A percentile compares a stretch with the other conserved stretches of the same genome.
These are phyloP conservation scores for Xylaria sp. DNA, from an alignment of 2,329 filamentous ascomycete genomes.

Conservation along the genomic window DNA sequence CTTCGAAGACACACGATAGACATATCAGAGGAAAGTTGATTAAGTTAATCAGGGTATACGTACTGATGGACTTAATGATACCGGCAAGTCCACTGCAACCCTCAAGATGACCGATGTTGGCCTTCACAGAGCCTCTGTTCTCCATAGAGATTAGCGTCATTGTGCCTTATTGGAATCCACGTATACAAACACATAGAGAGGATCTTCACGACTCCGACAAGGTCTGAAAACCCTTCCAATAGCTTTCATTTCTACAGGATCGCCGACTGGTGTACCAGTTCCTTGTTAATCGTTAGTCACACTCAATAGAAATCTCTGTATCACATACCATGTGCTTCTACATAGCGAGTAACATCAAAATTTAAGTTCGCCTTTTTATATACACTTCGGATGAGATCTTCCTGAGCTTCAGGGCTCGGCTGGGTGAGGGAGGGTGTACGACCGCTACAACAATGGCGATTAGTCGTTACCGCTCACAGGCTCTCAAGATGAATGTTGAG, in stretches of 20 bases:
- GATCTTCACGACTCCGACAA: constrained; percentile 37
- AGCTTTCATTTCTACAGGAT: constrained; percentile 56
- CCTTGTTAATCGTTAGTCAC: constrained; percentile 43
- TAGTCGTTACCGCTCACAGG: not conserved
- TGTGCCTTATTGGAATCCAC: not conserved
- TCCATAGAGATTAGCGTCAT: constrained; percentile 3
- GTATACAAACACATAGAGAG: constrained; percentile 46
- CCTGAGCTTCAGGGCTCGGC: constrained; percentile 49
- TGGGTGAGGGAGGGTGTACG: constrained; percentile 47
- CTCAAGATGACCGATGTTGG: constrained; percentile 47
- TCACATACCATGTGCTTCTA: constrained; percentile 49
- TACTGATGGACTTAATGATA: constrained; percentile 49
- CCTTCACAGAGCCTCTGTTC: constrained; percentile 43
- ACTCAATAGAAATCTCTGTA: not conserved
- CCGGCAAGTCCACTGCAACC: constrained; percentile 46
- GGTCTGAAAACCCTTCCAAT: constrained; percentile 49
- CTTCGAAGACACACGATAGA: not conserved
- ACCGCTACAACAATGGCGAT: constrained; percentile 31
- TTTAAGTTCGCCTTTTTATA: constrained; percentile 47
- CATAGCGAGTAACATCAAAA: constrained; percentile 44
- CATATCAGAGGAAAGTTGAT: not conserved
- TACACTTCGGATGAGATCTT: constrained; percentile 48
- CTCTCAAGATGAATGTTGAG: not conserved
- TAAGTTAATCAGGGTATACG: constrained; percentile 24
- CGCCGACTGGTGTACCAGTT: constrained; percentile 57